Conservation (phyloP, 2,329 filamentous ascomycete species). For the Alternaria postmessia region DNA sequence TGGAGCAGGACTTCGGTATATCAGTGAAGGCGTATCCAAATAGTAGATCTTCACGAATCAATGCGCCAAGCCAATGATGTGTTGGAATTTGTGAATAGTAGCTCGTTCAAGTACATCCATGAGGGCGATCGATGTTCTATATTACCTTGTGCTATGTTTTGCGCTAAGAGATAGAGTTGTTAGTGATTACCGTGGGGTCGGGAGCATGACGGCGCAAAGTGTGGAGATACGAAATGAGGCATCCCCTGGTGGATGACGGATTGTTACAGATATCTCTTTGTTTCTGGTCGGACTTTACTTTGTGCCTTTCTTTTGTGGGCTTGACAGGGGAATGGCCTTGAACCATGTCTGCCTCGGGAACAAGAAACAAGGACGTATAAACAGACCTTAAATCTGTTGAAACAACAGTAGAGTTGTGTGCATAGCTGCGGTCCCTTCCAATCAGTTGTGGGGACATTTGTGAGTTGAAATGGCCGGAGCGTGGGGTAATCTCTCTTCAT, state of each 20-base stretch:
- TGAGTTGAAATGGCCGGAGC: slow-evolving; percentile 19
- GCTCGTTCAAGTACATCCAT: background rate
- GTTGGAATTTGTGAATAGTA: background rate
- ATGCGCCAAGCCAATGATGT: background rate
- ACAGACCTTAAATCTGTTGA: slow-evolving; percentile 1
- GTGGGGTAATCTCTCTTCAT: slow-evolving; percentile 21
- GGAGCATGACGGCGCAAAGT: background rate
- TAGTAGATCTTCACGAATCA: background rate
- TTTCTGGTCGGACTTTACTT: background rate
- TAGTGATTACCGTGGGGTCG: slow-evolving; percentile 7
- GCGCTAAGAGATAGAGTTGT: background rate
- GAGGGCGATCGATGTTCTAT: slow-evolving; percentile 2
- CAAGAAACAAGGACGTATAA: slow-evolving; percentile 1
- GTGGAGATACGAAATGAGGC: slow-evolving; percentile 5
- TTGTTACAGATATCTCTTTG: slow-evolving; percentile 10
- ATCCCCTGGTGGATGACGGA: slow-evolving; percentile 4
- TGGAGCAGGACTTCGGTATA: background rate
- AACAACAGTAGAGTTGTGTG: background rate
- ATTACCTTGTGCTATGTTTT: slow-evolving; percentile 2
- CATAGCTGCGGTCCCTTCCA: slow-evolving; percentile 5
- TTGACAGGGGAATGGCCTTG: background rate
- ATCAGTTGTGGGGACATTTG: slow-evolving; percentile 7
- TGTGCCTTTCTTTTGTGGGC: slow-evolving; percentile 2
- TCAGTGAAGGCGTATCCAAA: background rate
- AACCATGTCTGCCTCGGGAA: background rate